Evolutionary conservation across 2,329 filamentous ascomycete species (phyloP), one percentile per base, ranked within the genome.

Genomic region (Cryphonectria radicalis): DNA sequence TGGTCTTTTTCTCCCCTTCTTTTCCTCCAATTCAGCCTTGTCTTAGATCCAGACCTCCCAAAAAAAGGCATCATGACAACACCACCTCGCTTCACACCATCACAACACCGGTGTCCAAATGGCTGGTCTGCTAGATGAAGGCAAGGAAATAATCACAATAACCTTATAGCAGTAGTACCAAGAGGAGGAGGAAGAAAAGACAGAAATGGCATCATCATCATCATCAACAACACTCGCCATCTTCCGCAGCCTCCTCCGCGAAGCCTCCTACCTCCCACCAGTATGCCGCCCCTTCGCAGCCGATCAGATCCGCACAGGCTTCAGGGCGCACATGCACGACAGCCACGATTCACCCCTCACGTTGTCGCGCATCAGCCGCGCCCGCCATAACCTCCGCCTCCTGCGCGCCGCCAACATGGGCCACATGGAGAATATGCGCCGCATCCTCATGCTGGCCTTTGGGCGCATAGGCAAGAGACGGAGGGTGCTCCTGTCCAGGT

Each of bases 181-280:
- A 28, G 50, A 57, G 53, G n/a, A 28, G 37, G 10, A 40, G 37
- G 37, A 40, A 40, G 53, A 28, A 11, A 57, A 17, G n/a, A 50
- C 10, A 28, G 25, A 28, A 10, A 57, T 57, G 53, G 53, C n/a
- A 11, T 57, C 53, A 7, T 50, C 43, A 50, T 7, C 43, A 50
- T 22, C 17, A 22, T 1, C 19, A 50, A n/a, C 40, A 46, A 74
- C 0, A 4, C 75, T 84, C 19, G 84, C 86, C 74, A 78, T 89
- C 63, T 91, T 89, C 78, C 85, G 89, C 70, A 84, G 88, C 71
- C 80, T 91, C 32, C 86, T 91, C 50, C 88, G 89, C 72, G 88
- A 90, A 80, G 81, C 84, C 55, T 85, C 86, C 40, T 91, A 91
- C 76, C 85, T 91, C 2, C 88, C 88, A 1, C 82, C 82, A 2